These are phyloP conservation scores for Fragosphaeria purpurea DNA, from an alignment of 2,329 filamentous ascomycete genomes.

Conservation along the genomic window DNA sequence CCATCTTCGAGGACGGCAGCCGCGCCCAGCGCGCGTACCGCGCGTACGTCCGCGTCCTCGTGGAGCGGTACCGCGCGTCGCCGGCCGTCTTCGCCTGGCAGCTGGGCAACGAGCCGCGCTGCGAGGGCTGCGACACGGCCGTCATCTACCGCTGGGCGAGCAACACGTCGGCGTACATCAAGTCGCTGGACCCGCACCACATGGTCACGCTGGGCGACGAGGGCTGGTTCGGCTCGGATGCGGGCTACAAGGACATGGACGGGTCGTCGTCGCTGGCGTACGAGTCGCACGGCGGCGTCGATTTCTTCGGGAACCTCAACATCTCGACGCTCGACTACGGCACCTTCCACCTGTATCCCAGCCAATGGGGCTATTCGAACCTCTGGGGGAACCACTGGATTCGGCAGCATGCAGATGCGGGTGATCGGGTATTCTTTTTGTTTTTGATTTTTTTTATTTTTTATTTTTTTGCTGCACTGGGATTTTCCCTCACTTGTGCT, in stretches of 20 bases:
- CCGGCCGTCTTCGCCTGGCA: constrained; percentile 45
- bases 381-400: constrained; percentile 11
- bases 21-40: constrained; percentile 45
- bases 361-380: constrained; percentile 6
- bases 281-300: constrained; percentile 38
- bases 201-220: constrained; percentile 55
- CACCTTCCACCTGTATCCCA: constrained; percentile 39
- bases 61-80: constrained; percentile 37
- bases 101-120: constrained; percentile 47
- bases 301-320: constrained; percentile 40
- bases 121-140: constrained; percentile 36
- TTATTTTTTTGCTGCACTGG: no score
- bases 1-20: constrained; percentile 2
- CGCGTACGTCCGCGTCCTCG: constrained; percentile 37
- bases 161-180: constrained; percentile 41
- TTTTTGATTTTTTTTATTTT: no score
- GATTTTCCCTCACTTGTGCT: not conserved
- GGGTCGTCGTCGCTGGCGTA: constrained; percentile 28
- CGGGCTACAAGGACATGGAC: constrained; percentile 34
- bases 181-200: constrained; percentile 24
- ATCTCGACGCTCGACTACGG: constrained; percentile 45
- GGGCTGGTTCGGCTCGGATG: constrained; percentile 54
- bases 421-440: not conserved
- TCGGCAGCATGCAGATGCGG: constrained; percentile 9
- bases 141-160: constrained; percentile 48